Conservation (phyloP, 352 stramenopile genomes). For the Phytophthora citrophthora region DNA sequence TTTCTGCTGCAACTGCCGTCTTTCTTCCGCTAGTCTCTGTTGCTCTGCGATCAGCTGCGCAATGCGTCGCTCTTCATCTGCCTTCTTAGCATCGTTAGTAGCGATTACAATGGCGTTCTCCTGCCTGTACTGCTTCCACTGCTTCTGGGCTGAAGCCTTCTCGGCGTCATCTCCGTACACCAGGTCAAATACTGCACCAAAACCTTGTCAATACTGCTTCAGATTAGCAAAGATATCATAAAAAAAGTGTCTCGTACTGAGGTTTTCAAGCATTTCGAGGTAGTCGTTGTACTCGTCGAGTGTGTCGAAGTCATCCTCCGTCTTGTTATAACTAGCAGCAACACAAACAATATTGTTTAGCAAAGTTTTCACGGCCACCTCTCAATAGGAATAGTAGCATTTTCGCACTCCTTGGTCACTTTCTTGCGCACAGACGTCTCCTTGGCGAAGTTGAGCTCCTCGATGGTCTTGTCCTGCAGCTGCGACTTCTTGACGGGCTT, state of each 20-base stretch:
- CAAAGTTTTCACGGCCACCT: neutral
- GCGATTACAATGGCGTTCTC: slow-evolving; percentile 86
- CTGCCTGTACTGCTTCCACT: slow-evolving; percentile 87
- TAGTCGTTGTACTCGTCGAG: slow-evolving; percentile 90
- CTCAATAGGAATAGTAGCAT: slow-evolving; percentile 11
- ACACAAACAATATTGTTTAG: neutral
- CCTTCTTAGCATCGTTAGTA: slow-evolving; percentile 87
- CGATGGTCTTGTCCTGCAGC: slow-evolving; percentile 89
- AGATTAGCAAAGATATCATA: neutral
- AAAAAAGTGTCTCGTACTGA: slow-evolving; percentile 50
- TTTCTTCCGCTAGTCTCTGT: slow-evolving; percentile 79
- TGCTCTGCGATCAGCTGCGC: slow-evolving; percentile 85
- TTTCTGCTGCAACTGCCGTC: slow-evolving; percentile 73
- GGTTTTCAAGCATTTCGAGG: slow-evolving; percentile 83
- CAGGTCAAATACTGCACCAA: slow-evolving; percentile 78
- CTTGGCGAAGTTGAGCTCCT: slow-evolving; percentile 89
- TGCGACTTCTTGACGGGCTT: slow-evolving; percentile 91
- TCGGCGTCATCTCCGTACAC: slow-evolving; percentile 79
- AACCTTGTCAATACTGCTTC: slow-evolving; percentile 8
- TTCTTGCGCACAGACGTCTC: slow-evolving; percentile 89
- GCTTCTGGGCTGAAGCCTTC: slow-evolving; percentile 75
- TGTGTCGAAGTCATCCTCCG: slow-evolving; percentile 88
- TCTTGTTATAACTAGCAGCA: slow-evolving; percentile 83
- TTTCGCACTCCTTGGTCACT: slow-evolving; percentile 79
- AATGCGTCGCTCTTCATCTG: slow-evolving; percentile 88